Conservation (phyloP, 78 protist species). For the Dictyostelium citrinum region DNA sequence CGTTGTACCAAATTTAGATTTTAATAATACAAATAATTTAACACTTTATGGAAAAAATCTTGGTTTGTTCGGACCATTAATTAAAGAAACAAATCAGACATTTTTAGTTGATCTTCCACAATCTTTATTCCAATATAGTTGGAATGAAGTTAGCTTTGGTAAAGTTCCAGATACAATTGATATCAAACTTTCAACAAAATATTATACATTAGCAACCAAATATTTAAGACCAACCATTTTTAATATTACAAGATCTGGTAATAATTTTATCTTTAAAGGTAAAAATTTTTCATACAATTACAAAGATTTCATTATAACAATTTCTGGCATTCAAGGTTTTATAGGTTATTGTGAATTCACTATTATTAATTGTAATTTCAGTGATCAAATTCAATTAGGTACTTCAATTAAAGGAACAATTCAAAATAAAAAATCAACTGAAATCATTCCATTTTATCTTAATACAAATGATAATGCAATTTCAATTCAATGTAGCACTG, state of each 20-base stretch:
- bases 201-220: background rate
- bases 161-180: background rate
- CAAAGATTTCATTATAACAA: background rate
- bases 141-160: background rate
- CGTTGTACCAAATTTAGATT: background rate
- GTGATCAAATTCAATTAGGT: background rate
- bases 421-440: background rate
- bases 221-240: background rate
- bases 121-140: background rate
- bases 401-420: background rate
- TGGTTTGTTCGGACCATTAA: background rate
- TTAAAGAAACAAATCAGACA: background rate
- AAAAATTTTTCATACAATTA: background rate
- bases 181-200: background rate
- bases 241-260: background rate
- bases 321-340: background rate
- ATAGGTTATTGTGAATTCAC: background rate
- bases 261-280: background rate
- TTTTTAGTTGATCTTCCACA: background rate
- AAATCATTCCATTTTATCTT: background rate
- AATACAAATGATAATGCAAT: background rate
- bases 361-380: background rate
- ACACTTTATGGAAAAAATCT: background rate
- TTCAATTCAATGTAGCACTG: background rate
- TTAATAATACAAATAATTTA: background rate